Conservation (phyloP, 108 stramenopile species). For the Nannochloropsis oceanica region DNA sequence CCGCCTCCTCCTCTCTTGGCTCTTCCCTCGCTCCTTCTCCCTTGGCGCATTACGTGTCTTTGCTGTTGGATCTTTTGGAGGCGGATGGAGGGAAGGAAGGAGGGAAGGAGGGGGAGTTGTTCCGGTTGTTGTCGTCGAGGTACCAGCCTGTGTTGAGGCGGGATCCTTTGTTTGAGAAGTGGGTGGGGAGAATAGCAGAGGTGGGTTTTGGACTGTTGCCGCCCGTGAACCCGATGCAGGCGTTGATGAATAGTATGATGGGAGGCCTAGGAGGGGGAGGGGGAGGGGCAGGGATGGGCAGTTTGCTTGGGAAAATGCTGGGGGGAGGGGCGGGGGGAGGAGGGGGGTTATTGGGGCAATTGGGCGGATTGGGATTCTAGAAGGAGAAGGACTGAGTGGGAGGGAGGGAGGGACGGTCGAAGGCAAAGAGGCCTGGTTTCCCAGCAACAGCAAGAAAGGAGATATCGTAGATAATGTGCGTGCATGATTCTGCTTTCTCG, state of each 20-base stretch:
- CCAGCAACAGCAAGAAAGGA: no score
- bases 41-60: no score
- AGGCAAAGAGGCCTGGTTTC: neutral
- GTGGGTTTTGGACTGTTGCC: neutral
- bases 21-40: neutral
- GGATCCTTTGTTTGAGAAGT: neutral
- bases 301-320: neutral
- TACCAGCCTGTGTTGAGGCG: neutral
- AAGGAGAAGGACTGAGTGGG: neutral
- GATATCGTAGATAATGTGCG: no score
- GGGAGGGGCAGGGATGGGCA: no score
- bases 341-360: neutral
- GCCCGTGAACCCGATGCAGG: neutral
- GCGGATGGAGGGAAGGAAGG: neutral
- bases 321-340: constrained; percentile 8
- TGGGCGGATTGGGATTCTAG: neutral
- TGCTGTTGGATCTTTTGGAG: no score
- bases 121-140: neutral
- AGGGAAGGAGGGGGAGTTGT: neutral
- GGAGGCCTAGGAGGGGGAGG: neutral
- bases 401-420: neutral
- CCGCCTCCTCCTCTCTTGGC: neutral
- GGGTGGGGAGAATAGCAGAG: neutral
- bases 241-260: neutral
- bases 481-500: no score